These are phyloP conservation scores for Schizosaccharomyces pombe DNA, from an alignment of 805 yeast species.

Conservation along the genomic window DNA sequence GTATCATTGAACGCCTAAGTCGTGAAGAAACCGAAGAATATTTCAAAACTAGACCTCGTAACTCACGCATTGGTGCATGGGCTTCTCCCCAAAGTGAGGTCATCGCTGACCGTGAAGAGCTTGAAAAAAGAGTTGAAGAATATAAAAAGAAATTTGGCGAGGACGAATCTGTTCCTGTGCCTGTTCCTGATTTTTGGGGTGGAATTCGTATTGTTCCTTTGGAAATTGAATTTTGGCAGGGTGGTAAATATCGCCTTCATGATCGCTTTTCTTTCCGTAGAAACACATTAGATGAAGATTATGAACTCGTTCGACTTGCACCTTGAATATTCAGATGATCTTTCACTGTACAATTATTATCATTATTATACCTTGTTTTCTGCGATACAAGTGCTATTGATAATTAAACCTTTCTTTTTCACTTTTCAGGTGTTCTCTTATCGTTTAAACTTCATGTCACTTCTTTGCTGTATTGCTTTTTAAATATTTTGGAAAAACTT, in stretches of 20 bases:
- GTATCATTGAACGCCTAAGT: conserved; percentile 47
- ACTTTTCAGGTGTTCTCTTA: no score
- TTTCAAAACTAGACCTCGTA: conserved; percentile 73
- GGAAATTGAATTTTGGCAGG: conserved; percentile 95
- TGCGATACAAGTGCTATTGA: no score
- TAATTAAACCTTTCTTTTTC: no score
- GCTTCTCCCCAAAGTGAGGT: conserved; percentile 67
- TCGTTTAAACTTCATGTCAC: no score
- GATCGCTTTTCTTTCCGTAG: conserved; percentile 38
- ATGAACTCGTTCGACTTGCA: background rate
- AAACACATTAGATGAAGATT: background rate
- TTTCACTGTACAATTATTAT: no score
- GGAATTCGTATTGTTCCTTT: conserved; percentile 72
- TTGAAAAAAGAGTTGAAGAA: conserved; percentile 28
- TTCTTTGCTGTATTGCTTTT: no score
- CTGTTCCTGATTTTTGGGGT: conserved; percentile 92
- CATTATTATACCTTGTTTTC: no score
- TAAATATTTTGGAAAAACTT: no score
- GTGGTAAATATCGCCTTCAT: conserved; percentile 69
- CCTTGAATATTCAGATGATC: background rate
- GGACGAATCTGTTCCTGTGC: conserved; percentile 38
- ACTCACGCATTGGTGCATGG: conserved; percentile 90
- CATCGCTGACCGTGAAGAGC: conserved; percentile 33
- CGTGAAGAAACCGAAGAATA: conserved; percentile 55
- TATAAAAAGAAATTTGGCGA: conserved; percentile 28